Evolutionary conservation across 768 basidiomycete species (phyloP), one percentile per base, ranked within the genome.

Genomic region (Russula emetica): DNA sequence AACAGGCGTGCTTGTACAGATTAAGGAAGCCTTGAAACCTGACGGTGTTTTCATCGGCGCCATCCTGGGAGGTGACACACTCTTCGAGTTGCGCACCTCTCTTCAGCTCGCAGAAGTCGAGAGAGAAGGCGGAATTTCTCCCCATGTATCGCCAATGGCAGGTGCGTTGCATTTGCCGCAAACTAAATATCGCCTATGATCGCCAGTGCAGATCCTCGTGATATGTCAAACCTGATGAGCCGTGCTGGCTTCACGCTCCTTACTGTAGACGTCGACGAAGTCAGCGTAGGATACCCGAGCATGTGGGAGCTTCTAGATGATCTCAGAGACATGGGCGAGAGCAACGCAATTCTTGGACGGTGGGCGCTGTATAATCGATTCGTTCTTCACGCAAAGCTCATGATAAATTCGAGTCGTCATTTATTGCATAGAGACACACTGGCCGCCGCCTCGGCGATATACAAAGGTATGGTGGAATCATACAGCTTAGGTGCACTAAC

Each of bases 291-390:
- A 8, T 99, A 98, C 71, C 97, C 97, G 0, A 89, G 86, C 51
- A 95, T 98, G 82, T 98, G 90, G 88, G 96, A 98, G 71, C 82
- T 99, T 16, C 80, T 98, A 74, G 85, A 94, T 61, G 97, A 99
- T 74, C 75, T 99, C n/a, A 81, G 84, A 57, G 86, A 92, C 72
- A 99, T 99, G 97, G 97, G 97, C 22, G 97, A 99, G 73, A 85
- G 84, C 55, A 98, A 97, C 72, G 93, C 94, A 13, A 83, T 98
- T 50, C 76, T 95, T 36, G 92, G 90, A 70, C 79, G 93, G 87
- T 92, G 65, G 51, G 80, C 70, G 10, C 30, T 6, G n/a, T 47
- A 5, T 16, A 56, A 50, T 22, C 14, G 40, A 57, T n/a, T 44
- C 4, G 30, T 26, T 4, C 14, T 3, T 18, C 45, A 18, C 51